Evolutionary conservation across 768 basidiomycete genomes (phyloP), one percentile per base, ranked within the genome.

Genomic region (Sporobolomyces pararoseus): DNA sequence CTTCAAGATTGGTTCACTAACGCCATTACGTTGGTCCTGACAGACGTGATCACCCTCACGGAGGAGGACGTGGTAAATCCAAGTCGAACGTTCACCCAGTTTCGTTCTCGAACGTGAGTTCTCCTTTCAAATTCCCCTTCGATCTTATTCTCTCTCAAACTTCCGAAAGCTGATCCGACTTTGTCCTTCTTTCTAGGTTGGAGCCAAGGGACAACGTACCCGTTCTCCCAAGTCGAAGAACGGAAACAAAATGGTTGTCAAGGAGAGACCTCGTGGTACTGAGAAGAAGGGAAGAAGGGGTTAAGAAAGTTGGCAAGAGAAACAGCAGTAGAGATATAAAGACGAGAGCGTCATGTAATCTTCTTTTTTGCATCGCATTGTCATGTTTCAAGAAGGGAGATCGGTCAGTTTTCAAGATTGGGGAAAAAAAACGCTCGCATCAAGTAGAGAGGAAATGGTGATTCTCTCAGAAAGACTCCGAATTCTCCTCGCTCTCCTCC

Each of bases 1-100:
- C 52, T 7, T 17, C n/a, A n/a, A n/a, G n/a, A n/a, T n/a, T n/a
- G n/a, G n/a, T n/a, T n/a, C n/a, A n/a, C n/a, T n/a, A n/a, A n/a
- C n/a, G n/a, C n/a, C n/a, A n/a, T n/a, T 25, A 21, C 13, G 42
- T 47, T 27, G 2, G 3, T 25, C n/a, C n/a, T 23, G 16, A 10
- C 57, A 61, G 61, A 3, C 54, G 34, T n/a, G 80, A 80, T 61
- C 80, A 80, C 80, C 93, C 95, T 70, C 93, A 96, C 78, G 94
- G 94, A 80, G 94, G 95, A 83, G 95, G 95, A 80, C 89, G 95
- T 81, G 95, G 95, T 75, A 97, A 95, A 80, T 90, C 89, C 69
- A 98, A 99, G 84, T 91, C 90, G 66, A 87, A 94, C 85, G 88
- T 93, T 91, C 65, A 92, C 46, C 46, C 31, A n/a, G 39, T 49